Base-by-base conservation (phyloP, 441 rosid species). In the Hura crepitans region DNA sequence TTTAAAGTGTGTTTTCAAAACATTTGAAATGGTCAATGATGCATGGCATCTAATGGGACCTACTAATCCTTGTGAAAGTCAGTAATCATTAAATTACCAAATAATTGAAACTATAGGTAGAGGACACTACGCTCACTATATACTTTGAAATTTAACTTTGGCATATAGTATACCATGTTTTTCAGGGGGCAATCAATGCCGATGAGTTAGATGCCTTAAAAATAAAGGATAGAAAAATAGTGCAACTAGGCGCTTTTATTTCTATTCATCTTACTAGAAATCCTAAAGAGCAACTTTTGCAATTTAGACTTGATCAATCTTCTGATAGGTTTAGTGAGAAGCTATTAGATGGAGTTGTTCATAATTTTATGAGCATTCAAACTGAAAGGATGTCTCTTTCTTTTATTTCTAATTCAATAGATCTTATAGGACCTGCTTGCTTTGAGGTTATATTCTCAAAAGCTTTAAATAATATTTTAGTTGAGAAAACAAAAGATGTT, bases 391-490 rank as follows among this genome's bases (percentile, higher is more conserved):
- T 87, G 74, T 85, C 87, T 77, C 66, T 75, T 69, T 89, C 96
- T 75, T 92, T 97, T 72, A 81, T 77, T 80, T 90, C 94, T 46
- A 80, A 85, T 78, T 95, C 97, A 39, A 95, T 95, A 91, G 99
- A 95, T 83, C 89, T 89, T 72, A 94, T 90, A 46, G 97, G 99
- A 75, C 72, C 86, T 65, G 81, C 93, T 67, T 87, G 80, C 80
- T 92, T 95, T 75, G 97, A 90, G 86, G 94, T 89, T 74, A 96
- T 90, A 75, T 92, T 95, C 80, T 90, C 97, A 10, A 90, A 87
- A 74, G 80, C 83, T 57, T 83, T 79, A 28, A 75, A 63, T 51
- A 62, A 62, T 59, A 50, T 63, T 45, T 75, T 72, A 69, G 23
- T 54, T 30, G 81, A 68, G 18, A 74, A 75, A 75, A 42, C 42